These are phyloP conservation scores for Syzygium malaccense DNA, from an alignment of 441 rosid species.

Conservation along the genomic window DNA sequence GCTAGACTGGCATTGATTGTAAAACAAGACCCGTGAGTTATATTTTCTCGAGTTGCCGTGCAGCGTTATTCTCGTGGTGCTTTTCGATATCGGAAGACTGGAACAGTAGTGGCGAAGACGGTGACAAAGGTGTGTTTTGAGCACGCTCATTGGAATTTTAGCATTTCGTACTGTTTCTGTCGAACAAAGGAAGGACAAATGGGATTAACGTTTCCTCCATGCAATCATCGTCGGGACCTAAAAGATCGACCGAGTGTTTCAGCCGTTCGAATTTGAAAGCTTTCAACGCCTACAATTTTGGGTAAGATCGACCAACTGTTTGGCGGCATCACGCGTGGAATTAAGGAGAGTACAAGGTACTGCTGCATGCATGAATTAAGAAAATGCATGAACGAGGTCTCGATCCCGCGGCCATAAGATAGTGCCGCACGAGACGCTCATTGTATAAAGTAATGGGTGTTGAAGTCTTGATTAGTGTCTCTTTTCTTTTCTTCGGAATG, in stretches of 20 bases:
- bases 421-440: not conserved
- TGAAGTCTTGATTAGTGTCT: not conserved
- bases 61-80: not conserved
- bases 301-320: not conserved
- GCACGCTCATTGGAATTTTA: not conserved
- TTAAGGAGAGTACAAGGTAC: not conserved
- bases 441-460: not conserved
- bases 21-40: no score
- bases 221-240: not conserved
- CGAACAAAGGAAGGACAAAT: not conserved
- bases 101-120: not conserved
- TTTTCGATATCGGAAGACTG: not conserved
- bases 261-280: not conserved
- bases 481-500: not conserved
- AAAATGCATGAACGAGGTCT: not conserved
- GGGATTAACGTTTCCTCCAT: fast-evolving
- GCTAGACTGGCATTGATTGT: not conserved
- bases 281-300: not conserved
- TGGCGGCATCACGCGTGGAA: not conserved
- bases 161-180: not conserved
- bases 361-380: not conserved
- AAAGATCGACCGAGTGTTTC: not conserved
- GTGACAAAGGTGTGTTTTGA: not conserved
- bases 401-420: not conserved
- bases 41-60: not conserved